A percentile compares a stretch with the other conserved stretches of the same genome.
Conservation (phyloP, 441 rosid species). For the Erodium moschatum region DNA sequence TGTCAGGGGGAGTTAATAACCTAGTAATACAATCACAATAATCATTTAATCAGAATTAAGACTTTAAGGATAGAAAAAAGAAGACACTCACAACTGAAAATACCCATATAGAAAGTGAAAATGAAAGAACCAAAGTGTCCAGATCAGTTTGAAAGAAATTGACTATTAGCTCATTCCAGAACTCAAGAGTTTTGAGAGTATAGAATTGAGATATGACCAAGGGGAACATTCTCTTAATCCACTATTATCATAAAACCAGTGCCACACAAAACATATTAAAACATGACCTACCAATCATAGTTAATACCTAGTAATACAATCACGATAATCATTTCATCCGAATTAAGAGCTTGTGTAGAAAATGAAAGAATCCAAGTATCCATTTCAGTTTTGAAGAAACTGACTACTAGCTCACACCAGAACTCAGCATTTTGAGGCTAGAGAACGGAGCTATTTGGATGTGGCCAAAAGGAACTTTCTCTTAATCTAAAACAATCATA, state of each 20-base stretch:
- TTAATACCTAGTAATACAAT: too few species aligned
- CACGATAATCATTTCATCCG: too few species aligned
- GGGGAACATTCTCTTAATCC: too few species aligned
- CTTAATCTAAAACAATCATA: neutral
- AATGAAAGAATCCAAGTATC: neutral
- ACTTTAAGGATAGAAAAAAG: conserved; percentile 12
- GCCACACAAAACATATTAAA: too few species aligned
- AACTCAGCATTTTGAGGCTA: conserved; percentile 1
- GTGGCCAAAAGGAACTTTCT: neutral
- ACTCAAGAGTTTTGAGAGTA: too few species aligned
- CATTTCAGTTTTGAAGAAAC: conserved; percentile 11
- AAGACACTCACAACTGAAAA: conserved; percentile 10
- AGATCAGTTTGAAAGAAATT: too few species aligned
- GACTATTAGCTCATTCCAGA: too few species aligned
- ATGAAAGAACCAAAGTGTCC: too few species aligned
- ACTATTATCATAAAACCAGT: too few species aligned
- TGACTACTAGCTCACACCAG: neutral
- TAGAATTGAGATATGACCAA: too few species aligned
- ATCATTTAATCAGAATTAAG: conserved; percentile 30
- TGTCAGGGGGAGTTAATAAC: conserved; percentile 96
- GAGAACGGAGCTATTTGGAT: neutral
- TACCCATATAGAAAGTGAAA: conserved; percentile 6
- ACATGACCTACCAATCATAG: too few species aligned
- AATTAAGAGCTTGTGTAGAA: too few species aligned
- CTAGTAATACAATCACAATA: conserved; percentile 37